Conservation (phyloP, 306 rosid genomes). For the Trifolium repens region DNA sequence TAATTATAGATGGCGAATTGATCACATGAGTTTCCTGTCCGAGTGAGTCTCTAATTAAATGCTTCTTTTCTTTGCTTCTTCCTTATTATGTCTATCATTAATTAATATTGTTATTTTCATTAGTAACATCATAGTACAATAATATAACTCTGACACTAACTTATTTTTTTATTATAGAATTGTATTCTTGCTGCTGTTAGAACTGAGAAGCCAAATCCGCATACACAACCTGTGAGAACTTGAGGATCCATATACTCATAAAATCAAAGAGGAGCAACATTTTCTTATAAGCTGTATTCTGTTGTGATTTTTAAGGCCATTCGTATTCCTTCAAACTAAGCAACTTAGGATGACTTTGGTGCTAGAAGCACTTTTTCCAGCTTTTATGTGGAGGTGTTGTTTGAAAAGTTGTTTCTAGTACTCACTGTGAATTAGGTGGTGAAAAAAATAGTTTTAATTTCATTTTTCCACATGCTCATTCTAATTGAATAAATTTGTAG, state of each 20-base stretch:
- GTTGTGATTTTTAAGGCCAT: neutral
- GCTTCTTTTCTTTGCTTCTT: neutral
- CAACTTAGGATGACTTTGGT: neutral
- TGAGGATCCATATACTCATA: neutral
- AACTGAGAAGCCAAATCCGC: neutral
- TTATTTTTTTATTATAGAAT: neutral
- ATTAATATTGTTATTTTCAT: neutral
- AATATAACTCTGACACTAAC: neutral
- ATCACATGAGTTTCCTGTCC: neutral
- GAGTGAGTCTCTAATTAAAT: neutral
- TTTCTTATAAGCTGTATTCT: no score
- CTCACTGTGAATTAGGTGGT: no score
- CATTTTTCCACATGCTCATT: no score
- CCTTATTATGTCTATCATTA: no score
- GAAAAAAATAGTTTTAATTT: no score
- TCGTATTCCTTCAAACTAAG: neutral
- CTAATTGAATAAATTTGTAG: no score
- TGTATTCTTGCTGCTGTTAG: neutral
- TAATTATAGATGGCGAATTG: neutral
- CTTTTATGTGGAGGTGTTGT: no score
- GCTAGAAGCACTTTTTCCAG: neutral
- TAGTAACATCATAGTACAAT: neutral
- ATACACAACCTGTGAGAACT: no score
- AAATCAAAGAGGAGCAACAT: neutral
- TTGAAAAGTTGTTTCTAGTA: no score